Evolutionary conservation across 768 basidiomycete species (phyloP).

Genomic region (Nevesoporus exiguus): DNA sequence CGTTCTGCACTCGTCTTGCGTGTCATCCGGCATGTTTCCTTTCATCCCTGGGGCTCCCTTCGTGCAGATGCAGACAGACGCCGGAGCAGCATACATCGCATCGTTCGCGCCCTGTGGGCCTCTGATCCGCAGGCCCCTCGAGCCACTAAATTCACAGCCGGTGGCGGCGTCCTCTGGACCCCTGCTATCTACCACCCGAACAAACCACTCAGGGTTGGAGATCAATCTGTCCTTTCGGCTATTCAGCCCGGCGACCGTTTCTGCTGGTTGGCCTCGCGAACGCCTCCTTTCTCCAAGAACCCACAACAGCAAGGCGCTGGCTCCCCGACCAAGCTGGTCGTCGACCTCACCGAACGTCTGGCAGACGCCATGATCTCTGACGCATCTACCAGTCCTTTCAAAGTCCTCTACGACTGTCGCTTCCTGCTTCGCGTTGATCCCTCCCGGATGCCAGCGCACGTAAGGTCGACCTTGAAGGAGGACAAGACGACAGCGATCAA

Average conservation of each 20-base stretch:
- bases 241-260: slow-evolving; percentile 25
- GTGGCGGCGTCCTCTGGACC: slow-evolving; percentile 62
- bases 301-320: slow-evolving; percentile 25
- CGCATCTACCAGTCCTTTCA: slow-evolving; percentile 14
- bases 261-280: slow-evolving; percentile 64
- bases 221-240: slow-evolving; percentile 11
- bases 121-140: slow-evolving; percentile 25
- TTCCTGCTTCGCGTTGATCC: slow-evolving; percentile 53
- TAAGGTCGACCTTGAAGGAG: slow-evolving; percentile 31
- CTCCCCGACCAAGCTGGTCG: slow-evolving; percentile 27
- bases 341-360: slow-evolving; percentile 42
- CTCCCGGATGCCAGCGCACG: slow-evolving; percentile 37
- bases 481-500: slow-evolving; percentile 27
- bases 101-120: slow-evolving; percentile 49
- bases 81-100: slow-evolving; percentile 40
- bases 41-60: slow-evolving; percentile 71
- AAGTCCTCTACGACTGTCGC: slow-evolving; percentile 62
- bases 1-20: slow-evolving; percentile 46
- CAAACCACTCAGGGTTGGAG: slow-evolving; percentile 18
- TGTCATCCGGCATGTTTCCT: slow-evolving; percentile 67
- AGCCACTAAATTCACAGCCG: slow-evolving; percentile 45
- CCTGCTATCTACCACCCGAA: slow-evolving; percentile 41
- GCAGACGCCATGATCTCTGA: slow-evolving; percentile 14
- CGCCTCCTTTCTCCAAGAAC: slow-evolving; percentile 43
- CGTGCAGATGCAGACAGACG: slow-evolving; percentile 60